These are phyloP conservation scores for Epichloe bromicola DNA, from an alignment of 2,329 filamentous ascomycete genomes.

Conservation along the genomic window DNA sequence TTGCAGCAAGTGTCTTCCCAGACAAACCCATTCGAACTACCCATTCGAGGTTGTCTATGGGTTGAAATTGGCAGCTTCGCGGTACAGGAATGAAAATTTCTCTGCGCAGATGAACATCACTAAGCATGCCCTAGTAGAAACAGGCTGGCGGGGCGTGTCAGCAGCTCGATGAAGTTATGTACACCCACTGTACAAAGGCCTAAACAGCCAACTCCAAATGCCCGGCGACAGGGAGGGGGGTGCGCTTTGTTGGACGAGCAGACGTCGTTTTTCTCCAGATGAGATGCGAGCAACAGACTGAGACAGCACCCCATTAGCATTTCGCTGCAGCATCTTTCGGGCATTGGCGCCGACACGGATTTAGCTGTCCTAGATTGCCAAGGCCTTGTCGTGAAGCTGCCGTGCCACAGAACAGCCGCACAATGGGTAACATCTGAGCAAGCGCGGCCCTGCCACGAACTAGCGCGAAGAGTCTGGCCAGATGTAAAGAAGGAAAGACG, in stretches of 20 bases:
- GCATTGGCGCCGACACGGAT: background rate
- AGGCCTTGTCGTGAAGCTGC: background rate
- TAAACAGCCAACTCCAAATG: background rate
- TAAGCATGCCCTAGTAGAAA: background rate
- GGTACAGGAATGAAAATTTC: background rate
- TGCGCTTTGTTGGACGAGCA: slow-evolving; percentile 1
- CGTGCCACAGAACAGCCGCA: slow-evolving; percentile 1
- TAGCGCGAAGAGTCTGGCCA: background rate
- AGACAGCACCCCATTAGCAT: slow-evolving; percentile 1
- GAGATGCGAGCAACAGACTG: background rate
- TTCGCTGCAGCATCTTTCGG: background rate
- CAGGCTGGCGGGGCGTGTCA: background rate
- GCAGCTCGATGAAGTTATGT: background rate
- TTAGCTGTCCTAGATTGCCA: background rate
- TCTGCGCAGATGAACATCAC: background rate
- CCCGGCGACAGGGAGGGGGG: background rate
- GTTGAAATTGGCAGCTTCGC: background rate
- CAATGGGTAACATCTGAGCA: background rate
- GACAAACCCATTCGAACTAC: background rate
- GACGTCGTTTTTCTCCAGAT: background rate
- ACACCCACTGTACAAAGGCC: background rate
- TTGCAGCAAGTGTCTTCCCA: background rate
- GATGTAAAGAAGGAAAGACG: background rate
- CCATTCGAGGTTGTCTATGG: background rate
- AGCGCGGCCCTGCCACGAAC: too few species aligned